Evolutionary conservation across 2,329 filamentous ascomycete genomes (phyloP).

Genomic region (Colletotrichum melonis): DNA sequence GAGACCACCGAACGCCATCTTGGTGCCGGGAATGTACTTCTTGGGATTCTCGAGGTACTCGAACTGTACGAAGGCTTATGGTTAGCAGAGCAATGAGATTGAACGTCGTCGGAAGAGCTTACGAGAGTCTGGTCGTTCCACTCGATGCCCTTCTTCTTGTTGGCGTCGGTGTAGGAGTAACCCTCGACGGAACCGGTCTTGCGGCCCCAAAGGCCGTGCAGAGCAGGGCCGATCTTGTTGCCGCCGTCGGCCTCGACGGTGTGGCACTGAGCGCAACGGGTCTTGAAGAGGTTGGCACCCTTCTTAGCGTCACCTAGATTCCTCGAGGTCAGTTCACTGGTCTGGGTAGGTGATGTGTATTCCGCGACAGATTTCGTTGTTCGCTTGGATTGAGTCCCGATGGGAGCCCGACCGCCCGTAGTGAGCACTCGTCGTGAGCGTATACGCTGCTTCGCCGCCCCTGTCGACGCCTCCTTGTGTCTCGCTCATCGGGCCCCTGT

Average conservation of each 20-base stretch:
- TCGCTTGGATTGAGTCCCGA: background rate
- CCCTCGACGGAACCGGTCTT: constrained; percentile 92
- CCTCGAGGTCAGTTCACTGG: constrained; percentile 27
- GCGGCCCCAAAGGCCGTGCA: constrained; percentile 97
- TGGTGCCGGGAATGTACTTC: constrained; percentile 99
- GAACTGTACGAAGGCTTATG: constrained; percentile 67
- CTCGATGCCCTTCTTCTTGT: constrained; percentile 94
- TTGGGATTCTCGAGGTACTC: constrained; percentile 99
- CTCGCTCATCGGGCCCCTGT: constrained; percentile 10
- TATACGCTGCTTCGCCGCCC: background rate
- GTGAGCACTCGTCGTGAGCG: background rate
- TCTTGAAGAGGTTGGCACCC: constrained; percentile 99
- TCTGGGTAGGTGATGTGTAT: background rate
- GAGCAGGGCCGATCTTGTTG: constrained; percentile 98
- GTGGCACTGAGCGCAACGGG: constrained; percentile 98
- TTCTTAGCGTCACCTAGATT: constrained; percentile 87
- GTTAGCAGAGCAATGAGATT: constrained; percentile 34
- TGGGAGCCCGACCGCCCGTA: background rate
- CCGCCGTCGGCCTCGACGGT: constrained; percentile 88
- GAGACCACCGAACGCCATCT: constrained; percentile 99
- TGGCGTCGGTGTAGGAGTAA: constrained; percentile 98
- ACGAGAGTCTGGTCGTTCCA: constrained; percentile 91
- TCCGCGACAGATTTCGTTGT: constrained; percentile 4
- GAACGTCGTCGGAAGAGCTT: constrained; percentile 47
- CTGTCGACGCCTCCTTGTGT: background rate